Percentiles rank a stretch among this genome's conserved stretches.
Conservation (phyloP, 306 rosid species). For the Chamaecrista fasciculata region DNA sequence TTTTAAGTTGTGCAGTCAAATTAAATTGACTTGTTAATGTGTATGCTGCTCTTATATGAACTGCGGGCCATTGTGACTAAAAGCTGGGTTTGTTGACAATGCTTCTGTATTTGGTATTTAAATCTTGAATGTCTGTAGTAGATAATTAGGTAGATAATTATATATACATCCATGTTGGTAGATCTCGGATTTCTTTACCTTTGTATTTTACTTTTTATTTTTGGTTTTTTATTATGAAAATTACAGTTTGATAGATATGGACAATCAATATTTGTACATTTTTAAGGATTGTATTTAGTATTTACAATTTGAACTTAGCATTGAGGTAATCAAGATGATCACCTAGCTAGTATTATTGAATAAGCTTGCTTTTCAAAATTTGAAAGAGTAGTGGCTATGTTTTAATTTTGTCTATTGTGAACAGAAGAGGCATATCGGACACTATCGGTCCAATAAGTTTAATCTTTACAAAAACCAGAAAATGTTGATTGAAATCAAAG, state of each 20-base stretch:
- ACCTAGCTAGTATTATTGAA: too few relatives aligned
- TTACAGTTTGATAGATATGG: slow-evolving; percentile 20
- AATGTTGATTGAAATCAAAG: too few relatives aligned
- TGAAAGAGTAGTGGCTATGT: too few relatives aligned
- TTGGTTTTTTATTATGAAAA: background rate
- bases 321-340: too few relatives aligned
- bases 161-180: slow-evolving; percentile 1
- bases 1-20: slow-evolving; percentile 35
- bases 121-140: slow-evolving; percentile 37
- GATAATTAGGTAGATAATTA: slow-evolving; percentile 35
- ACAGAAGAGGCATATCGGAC: too few relatives aligned
- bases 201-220: background rate
- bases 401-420: too few relatives aligned
- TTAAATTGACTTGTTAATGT: slow-evolving; percentile 39
- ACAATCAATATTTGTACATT: too few relatives aligned
- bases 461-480: too few relatives aligned
- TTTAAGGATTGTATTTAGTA: too few relatives aligned
- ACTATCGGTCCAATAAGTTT: too few relatives aligned
- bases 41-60: slow-evolving; percentile 37
- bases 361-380: too few relatives aligned
- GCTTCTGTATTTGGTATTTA: slow-evolving; percentile 25
- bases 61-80: slow-evolving; percentile 48
- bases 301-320: too few relatives aligned
- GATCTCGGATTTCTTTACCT: background rate
- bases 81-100: slow-evolving; percentile 38